A percentile compares a stretch with the other conserved stretches of the same genome.
Evolutionary conservation across 2,329 filamentous ascomycete species (phyloP).

Genomic region (Penicillium sp.): DNA sequence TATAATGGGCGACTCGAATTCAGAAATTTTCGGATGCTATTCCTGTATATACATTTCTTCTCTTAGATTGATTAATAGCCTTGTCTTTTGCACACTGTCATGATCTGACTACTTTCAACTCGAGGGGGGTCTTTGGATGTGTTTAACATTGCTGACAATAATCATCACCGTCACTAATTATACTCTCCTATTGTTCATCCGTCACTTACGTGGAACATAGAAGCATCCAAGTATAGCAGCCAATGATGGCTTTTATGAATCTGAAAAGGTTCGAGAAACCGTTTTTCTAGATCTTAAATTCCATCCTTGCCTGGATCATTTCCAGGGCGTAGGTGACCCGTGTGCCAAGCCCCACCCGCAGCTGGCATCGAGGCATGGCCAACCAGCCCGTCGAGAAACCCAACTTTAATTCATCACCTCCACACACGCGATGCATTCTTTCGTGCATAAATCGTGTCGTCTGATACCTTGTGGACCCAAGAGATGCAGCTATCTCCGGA

Average conservation of each 20-base stretch:
- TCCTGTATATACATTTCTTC: background rate
- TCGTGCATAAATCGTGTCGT: conserved; percentile 8
- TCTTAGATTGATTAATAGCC: background rate
- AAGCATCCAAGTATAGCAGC: too few relatives aligned
- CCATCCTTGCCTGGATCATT: too few relatives aligned
- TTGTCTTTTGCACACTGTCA: background rate
- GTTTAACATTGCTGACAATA: too few relatives aligned
- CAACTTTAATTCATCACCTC: background rate
- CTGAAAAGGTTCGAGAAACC: too few relatives aligned
- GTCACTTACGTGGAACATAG: too few relatives aligned
- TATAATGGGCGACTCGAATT: background rate
- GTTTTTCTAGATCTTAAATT: too few relatives aligned
- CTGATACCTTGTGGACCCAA: background rate
- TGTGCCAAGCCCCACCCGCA: background rate
- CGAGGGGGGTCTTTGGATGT: too few relatives aligned
- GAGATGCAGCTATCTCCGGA: background rate
- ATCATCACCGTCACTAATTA: too few relatives aligned
- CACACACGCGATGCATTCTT: conserved; percentile 33
- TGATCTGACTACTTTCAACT: background rate
- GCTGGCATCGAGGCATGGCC: background rate
- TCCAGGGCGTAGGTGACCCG: too few relatives aligned
- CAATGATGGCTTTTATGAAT: too few relatives aligned
- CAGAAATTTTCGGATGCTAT: background rate
- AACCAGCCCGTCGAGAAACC: background rate
- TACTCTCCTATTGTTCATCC: too few relatives aligned